phyloP scores from a whole-genome alignment of 2,329 filamentous ascomycete species.

The Amauroascus verrucosus region DNA sequence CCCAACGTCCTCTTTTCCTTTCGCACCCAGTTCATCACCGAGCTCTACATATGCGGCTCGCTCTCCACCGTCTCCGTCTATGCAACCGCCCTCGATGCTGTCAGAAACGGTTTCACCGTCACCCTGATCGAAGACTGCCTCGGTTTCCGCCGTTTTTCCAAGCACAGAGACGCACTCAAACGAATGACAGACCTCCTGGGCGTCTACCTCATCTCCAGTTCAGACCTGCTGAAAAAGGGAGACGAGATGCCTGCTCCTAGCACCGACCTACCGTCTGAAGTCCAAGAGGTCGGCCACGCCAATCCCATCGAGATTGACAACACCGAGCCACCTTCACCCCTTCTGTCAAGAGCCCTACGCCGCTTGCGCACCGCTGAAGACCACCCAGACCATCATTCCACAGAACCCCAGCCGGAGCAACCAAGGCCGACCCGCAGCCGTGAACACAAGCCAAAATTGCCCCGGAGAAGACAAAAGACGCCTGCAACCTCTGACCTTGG shows the following conservation, averaged over 20 bases:
- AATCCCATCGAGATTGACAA: constrained; percentile 3
- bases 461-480: constrained; percentile 17
- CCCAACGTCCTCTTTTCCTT: constrained; percentile 65
- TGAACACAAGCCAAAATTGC: constrained; percentile 4
- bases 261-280: not conserved
- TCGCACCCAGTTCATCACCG: constrained; percentile 75
- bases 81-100: constrained; percentile 83
- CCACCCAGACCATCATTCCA: not conserved
- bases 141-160: constrained; percentile 59
- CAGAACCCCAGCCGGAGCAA: not conserved
- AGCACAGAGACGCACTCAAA: constrained; percentile 60
- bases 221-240: constrained; percentile 44
- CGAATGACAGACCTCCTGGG: constrained; percentile 66
- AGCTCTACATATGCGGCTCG: constrained; percentile 79
- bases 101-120: constrained; percentile 75
- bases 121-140: constrained; percentile 82
- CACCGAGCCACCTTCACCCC: not conserved
- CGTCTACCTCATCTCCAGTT: constrained; percentile 53
- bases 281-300: not conserved
- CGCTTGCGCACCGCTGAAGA: constrained; percentile 2
- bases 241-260: constrained; percentile 28
- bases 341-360: not conserved
- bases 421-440: not conserved
- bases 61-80: constrained; percentile 82
- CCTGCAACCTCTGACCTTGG: constrained; percentile 28